These are phyloP conservation scores for Carallia pectinifolia DNA, from an alignment of 345 rosid species.

Conservation along the genomic window DNA sequence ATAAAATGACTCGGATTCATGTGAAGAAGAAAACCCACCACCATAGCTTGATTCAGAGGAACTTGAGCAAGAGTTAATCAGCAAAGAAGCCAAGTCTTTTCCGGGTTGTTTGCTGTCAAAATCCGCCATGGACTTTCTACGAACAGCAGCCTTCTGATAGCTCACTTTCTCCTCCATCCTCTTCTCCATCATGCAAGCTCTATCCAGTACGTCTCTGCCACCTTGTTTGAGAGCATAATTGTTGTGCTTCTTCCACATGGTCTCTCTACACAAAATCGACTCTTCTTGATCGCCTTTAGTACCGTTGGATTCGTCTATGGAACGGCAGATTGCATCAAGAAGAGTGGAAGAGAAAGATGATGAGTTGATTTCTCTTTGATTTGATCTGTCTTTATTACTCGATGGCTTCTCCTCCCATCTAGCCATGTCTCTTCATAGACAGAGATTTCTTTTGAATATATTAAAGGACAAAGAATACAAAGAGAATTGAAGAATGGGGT, in stretches of 20 bases:
- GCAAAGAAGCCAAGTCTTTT: slow-evolving; percentile 14
- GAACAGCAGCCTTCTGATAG: slow-evolving; percentile 8
- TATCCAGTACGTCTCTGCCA: slow-evolving; percentile 10
- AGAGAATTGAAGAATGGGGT: slow-evolving; percentile 28
- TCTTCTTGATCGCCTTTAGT: slow-evolving; percentile 12
- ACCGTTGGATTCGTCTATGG: slow-evolving; percentile 25
- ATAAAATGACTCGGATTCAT: slow-evolving; percentile 19
- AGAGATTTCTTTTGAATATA: neutral
- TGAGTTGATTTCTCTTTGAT: slow-evolving; percentile 17
- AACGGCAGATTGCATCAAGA: slow-evolving; percentile 35
- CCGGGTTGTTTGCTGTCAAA: neutral
- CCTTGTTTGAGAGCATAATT: slow-evolving; percentile 3
- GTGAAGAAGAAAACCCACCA: slow-evolving; percentile 26
- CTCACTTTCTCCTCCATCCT: slow-evolving; percentile 50
- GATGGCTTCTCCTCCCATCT: slow-evolving; percentile 40
- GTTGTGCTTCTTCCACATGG: slow-evolving; percentile 21
- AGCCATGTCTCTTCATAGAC: slow-evolving; percentile 41
- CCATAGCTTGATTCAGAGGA: slow-evolving; percentile 27
- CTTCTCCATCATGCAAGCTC: slow-evolving; percentile 43
- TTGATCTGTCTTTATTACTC: slow-evolving; percentile 29
- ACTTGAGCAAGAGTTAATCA: slow-evolving; percentile 23
- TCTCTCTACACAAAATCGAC: slow-evolving; percentile 17
- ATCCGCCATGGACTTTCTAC: slow-evolving; percentile 19
- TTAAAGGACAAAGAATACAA: neutral
- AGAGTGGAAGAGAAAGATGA: slow-evolving; percentile 36